These are phyloP conservation scores for Quercus wislizeni DNA, from an alignment of 306 rosid genomes.

Conservation along the genomic window DNA sequence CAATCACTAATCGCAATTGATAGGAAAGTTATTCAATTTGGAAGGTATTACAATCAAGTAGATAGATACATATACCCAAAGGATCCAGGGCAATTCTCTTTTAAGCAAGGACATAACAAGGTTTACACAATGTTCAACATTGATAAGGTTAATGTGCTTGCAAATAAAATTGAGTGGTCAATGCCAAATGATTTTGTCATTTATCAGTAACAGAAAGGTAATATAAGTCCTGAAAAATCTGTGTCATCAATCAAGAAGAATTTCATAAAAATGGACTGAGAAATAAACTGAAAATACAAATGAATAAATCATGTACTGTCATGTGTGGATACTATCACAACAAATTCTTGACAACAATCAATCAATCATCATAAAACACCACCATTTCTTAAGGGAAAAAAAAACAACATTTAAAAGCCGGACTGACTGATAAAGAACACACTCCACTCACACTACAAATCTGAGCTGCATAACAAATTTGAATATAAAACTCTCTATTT, in stretches of 20 bases:
- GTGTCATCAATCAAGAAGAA: not conserved
- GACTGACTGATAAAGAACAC: not conserved
- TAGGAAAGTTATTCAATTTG: too few species aligned
- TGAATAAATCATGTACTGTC: not conserved
- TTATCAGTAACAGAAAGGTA: too few species aligned
- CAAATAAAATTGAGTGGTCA: too few species aligned
- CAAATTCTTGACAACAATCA: not conserved
- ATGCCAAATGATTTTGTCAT: too few species aligned
- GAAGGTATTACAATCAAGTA: too few species aligned
- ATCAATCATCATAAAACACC: not conserved
- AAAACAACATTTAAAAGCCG: not conserved
- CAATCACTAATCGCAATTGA: too few species aligned
- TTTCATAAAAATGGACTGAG: not conserved
- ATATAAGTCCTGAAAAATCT: not conserved
- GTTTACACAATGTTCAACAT: too few species aligned
- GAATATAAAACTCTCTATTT: not conserved
- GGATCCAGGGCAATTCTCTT: too few species aligned
- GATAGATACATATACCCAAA: too few species aligned
- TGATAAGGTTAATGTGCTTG: too few species aligned
- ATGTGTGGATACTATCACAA: not conserved
- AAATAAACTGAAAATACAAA: not conserved
- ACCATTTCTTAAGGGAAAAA: not conserved
- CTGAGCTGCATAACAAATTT: not conserved
- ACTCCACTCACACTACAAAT: not conserved
- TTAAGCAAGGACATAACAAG: too few species aligned